Conservation (phyloP, 805 yeast species). For the Groenewaldozyma tartarivorans region DNA sequence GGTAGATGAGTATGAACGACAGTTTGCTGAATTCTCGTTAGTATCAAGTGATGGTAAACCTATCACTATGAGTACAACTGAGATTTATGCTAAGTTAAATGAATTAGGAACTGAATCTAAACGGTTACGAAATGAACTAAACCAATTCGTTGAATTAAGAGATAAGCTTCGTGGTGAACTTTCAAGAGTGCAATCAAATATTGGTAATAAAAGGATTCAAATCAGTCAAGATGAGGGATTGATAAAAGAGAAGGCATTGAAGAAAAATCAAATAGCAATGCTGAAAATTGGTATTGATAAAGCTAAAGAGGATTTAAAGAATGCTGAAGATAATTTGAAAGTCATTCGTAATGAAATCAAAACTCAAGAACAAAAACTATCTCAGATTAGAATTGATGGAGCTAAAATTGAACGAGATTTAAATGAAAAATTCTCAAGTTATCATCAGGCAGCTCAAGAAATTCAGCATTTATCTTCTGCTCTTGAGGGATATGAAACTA, state of each 20-base stretch:
- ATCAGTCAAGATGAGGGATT: conserved; percentile 47
- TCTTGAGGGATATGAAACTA: conserved; percentile 10
- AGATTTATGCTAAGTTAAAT: conserved; percentile 19
- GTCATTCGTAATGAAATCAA: conserved; percentile 7
- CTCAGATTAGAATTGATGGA: conserved; percentile 6
- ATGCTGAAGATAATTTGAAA: conserved; percentile 5
- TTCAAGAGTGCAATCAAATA: conserved; percentile 36
- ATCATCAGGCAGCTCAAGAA: background rate
- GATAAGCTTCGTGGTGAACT: conserved; percentile 38
- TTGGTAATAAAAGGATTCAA: conserved; percentile 44
- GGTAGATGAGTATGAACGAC: conserved; percentile 17
- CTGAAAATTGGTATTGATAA: conserved; percentile 3
- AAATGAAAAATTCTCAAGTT: background rate
- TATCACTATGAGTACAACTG: conserved; percentile 6
- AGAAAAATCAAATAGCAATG: conserved; percentile 13
- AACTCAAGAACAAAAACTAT: conserved; percentile 6
- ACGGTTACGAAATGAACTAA: conserved; percentile 29
- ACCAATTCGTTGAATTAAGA: conserved; percentile 31
- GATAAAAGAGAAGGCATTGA: conserved; percentile 35
- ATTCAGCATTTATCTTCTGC: conserved; percentile 4
- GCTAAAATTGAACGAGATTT: conserved; percentile 9
- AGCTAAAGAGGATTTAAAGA: conserved; percentile 8
- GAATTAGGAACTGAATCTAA: conserved; percentile 33
- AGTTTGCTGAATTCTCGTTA: conserved; percentile 16
- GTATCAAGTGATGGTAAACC: conserved; percentile 10